Conservation (phyloP, 305 asterid genomes). For the Fraxinus nigra region DNA sequence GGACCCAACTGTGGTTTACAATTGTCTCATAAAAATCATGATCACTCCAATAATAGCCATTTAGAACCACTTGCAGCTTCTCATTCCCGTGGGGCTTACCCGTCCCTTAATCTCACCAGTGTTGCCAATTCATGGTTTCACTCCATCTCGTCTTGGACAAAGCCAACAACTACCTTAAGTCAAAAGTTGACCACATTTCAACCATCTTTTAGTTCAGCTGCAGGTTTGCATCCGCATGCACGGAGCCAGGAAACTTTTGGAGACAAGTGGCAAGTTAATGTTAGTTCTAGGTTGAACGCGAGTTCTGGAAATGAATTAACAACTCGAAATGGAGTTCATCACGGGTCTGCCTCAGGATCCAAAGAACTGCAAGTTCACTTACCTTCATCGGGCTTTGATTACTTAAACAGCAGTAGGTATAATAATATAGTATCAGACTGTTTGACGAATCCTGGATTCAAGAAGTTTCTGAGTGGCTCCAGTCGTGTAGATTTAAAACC, state of each 20-base stretch:
- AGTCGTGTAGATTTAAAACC: conserved; percentile 34
- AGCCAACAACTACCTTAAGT: conserved; percentile 46
- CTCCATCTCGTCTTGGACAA: conserved; percentile 52
- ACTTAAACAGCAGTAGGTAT: conserved; percentile 33
- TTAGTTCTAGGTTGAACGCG: conserved; percentile 35
- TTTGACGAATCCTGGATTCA: conserved; percentile 33
- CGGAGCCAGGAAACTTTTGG: conserved; percentile 40
- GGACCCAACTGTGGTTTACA: conserved; percentile 24
- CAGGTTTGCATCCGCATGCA: conserved; percentile 35
- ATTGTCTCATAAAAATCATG: not conserved
- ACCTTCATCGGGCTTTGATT: conserved; percentile 33
- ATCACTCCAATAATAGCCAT: conserved; percentile 33
- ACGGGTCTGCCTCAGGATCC: conserved; percentile 62
- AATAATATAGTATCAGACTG: conserved; percentile 32
- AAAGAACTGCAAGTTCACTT: conserved; percentile 38
- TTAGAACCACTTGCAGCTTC: conserved; percentile 45
- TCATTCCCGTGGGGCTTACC: conserved; percentile 38
- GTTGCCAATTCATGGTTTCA: conserved; percentile 51
- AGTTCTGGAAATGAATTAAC: conserved; percentile 29
- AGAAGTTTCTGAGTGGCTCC: conserved; percentile 30
- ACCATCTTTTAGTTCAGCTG: conserved; percentile 43
- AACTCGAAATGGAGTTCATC: conserved; percentile 42
- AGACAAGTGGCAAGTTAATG: conserved; percentile 45
- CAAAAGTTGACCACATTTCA: conserved; percentile 47
- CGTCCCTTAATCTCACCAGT: conserved; percentile 40